Conservation (phyloP, 805 yeast genomes). For the Myxozyma neotropica region DNA sequence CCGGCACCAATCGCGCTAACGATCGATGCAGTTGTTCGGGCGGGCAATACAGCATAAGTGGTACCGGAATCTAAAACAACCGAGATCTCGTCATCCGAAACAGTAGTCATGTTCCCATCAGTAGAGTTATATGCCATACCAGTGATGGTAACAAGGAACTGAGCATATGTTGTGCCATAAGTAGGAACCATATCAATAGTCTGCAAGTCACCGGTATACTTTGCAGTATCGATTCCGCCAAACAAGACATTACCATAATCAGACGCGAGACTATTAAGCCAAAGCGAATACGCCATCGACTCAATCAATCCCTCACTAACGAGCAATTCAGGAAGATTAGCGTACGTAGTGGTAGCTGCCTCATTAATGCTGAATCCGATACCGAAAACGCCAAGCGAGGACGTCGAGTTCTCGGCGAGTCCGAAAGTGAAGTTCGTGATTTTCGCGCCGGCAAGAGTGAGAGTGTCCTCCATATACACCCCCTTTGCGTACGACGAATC, state of each 20-base stretch:
- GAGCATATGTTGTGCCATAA: not conserved
- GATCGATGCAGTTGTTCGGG: conserved; percentile 38
- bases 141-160: conserved; percentile 23
- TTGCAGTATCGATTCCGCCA: conserved; percentile 51
- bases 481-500: conserved; percentile 57
- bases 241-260: conserved; percentile 46
- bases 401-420: conserved; percentile 65
- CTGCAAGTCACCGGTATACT: conserved; percentile 45
- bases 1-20: conserved; percentile 45
- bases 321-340: conserved; percentile 43
- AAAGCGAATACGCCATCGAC: conserved; percentile 51
- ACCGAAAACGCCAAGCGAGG: conserved; percentile 57
- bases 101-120: not conserved
- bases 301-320: conserved; percentile 49
- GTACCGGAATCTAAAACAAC: conserved; percentile 61
- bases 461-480: conserved; percentile 63
- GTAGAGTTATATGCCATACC: conserved; percentile 17
- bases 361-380: conserved; percentile 45
- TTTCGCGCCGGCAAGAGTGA: conserved; percentile 54
- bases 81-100: conserved; percentile 26
- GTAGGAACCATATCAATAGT: conserved; percentile 41
- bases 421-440: conserved; percentile 66
- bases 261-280: conserved; percentile 45
- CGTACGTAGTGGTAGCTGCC: conserved; percentile 36
- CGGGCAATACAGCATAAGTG: conserved; percentile 54